phyloP scores from a whole-genome alignment of 1,284 basidiomycete genomes.

The Lentinula novae-zelandiae region DNA sequence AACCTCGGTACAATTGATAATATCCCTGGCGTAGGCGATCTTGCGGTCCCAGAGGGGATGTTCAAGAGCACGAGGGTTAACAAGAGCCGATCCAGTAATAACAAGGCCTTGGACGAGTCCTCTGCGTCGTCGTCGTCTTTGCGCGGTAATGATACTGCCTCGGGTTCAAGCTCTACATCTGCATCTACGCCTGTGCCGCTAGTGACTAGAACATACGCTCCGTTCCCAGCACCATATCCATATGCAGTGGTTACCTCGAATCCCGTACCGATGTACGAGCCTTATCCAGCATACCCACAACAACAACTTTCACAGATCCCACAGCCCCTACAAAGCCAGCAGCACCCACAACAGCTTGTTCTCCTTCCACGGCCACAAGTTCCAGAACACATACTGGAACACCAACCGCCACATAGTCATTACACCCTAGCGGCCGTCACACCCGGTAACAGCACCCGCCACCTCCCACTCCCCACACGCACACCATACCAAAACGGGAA shows the following conservation, averaged over 20 bases:
- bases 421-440: not conserved
- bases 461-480: not conserved
- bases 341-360: not conserved
- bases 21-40: constrained; percentile 45
- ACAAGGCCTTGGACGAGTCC: constrained; percentile 29
- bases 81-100: constrained; percentile 39
- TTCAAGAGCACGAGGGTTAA: constrained; percentile 61
- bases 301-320: not conserved
- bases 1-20: constrained; percentile 63
- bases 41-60: constrained; percentile 54
- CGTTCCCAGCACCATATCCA: constrained; percentile 42
- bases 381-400: not conserved
- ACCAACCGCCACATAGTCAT: not conserved
- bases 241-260: constrained; percentile 26
- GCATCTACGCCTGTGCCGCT: constrained; percentile 16
- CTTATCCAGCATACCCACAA: constrained; percentile 25
- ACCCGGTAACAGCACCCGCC: not conserved
- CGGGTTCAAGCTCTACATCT: constrained; percentile 24
- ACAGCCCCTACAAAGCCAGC: not conserved
- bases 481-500: constrained; percentile 7
- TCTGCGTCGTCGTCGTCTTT: not conserved
- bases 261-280: constrained; percentile 34
- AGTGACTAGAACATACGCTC: constrained; percentile 44
- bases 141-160: constrained; percentile 17
- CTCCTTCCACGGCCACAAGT: not conserved